Percentiles rank a stretch among this genome's conserved stretches.
These are phyloP conservation scores for Colletotrichum sp. DNA, from an alignment of 2,329 filamentous ascomycete species.

Conservation along the genomic window DNA sequence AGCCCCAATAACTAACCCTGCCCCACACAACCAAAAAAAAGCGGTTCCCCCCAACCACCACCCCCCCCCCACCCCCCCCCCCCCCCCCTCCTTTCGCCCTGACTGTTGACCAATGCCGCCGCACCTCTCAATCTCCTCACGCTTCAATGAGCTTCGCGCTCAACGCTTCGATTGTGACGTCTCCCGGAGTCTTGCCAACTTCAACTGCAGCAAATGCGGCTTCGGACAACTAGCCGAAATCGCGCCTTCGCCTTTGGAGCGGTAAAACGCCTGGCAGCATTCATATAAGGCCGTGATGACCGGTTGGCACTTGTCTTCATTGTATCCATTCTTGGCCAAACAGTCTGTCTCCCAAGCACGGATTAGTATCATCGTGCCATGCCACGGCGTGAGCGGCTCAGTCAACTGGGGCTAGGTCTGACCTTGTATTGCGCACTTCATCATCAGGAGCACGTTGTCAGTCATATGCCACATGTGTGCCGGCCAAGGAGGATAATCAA, in stretches of 20 bases:
- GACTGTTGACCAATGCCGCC: neutral
- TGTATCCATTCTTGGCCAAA: slow-evolving; percentile 81
- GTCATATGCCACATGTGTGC: neutral
- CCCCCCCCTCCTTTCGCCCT: slow-evolving; percentile 7
- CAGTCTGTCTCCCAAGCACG: slow-evolving; percentile 63
- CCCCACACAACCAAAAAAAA: too few relatives aligned
- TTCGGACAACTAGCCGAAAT: slow-evolving; percentile 86
- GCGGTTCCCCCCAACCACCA: too few relatives aligned
- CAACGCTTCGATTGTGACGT: slow-evolving; percentile 30
- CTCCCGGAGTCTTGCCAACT: slow-evolving; percentile 76
- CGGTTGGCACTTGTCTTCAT: slow-evolving; percentile 81
- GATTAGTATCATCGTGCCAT: neutral
- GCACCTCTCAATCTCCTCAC: neutral
- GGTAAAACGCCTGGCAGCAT: slow-evolving; percentile 91
- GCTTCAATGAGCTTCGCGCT: neutral
- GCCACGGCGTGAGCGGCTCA: neutral
- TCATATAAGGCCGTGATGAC: slow-evolving; percentile 88
- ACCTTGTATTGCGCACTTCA: neutral
- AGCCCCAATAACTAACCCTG: too few relatives aligned
- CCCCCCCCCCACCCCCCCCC: too few relatives aligned
- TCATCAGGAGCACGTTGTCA: neutral
- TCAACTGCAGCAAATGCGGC: slow-evolving; percentile 77
- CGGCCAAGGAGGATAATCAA: neutral
- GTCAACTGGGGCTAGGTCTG: neutral
- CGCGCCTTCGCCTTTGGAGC: slow-evolving; percentile 76